Evolutionary conservation across 345 rosid species (phyloP).

Genomic region (Noccaea caerulescens): DNA sequence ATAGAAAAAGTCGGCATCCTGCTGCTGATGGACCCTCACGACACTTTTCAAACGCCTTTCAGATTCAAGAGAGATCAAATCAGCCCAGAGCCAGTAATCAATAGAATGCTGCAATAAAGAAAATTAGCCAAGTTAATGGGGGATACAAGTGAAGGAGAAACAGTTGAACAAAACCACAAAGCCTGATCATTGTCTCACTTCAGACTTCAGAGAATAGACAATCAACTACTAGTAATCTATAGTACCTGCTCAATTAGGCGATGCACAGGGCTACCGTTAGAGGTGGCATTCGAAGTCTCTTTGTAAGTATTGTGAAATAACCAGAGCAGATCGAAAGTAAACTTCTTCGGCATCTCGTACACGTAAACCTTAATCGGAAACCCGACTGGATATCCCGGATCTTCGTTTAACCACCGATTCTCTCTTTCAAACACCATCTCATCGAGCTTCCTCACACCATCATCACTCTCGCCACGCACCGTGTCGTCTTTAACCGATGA

Average conservation of each 20-base stretch:
- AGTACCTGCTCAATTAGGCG: slow-evolving; percentile 86
- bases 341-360: slow-evolving; percentile 86
- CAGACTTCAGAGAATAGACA: background rate
- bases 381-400: slow-evolving; percentile 55
- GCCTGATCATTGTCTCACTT: background rate
- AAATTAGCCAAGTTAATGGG: background rate
- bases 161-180: slow-evolving; percentile 18
- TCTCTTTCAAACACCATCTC: slow-evolving; percentile 51
- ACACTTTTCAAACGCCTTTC: slow-evolving; percentile 82
- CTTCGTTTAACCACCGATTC: slow-evolving; percentile 47
- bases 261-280: slow-evolving; percentile 98
- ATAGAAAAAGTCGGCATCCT: slow-evolving; percentile 86
- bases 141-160: slow-evolving; percentile 4
- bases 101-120: slow-evolving; percentile 69
- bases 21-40: slow-evolving; percentile 72
- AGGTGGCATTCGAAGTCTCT: slow-evolving; percentile 80
- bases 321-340: slow-evolving; percentile 82
- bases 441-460: slow-evolving; percentile 52
- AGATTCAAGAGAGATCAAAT: slow-evolving; percentile 75
- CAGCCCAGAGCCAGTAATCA: slow-evolving; percentile 98
- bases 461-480: slow-evolving; percentile 34
- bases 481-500: slow-evolving; percentile 54
- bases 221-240: background rate
- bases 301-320: slow-evolving; percentile 69
- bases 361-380: slow-evolving; percentile 80